Evolutionary conservation across 192 early-diverging fungal genomes (phyloP).

Genomic region (Chytriomyces hyalinus): DNA sequence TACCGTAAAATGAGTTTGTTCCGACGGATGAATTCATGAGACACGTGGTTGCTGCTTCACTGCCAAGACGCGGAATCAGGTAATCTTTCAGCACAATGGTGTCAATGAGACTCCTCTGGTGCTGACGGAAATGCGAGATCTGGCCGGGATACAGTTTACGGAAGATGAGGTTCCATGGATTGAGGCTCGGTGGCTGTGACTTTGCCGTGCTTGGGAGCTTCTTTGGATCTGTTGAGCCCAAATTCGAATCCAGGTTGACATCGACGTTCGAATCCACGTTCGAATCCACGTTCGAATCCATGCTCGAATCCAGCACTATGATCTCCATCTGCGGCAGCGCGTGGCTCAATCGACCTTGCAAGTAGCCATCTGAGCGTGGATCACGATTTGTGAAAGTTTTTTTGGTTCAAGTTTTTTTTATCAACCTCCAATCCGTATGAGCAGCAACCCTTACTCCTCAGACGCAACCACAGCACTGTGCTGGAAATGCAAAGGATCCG

Average conservation of each 20-base stretch:
- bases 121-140: constrained; percentile 16
- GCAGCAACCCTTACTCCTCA: not conserved
- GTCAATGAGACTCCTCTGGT: constrained; percentile 25
- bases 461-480: not conserved
- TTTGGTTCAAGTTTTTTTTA: not conserved
- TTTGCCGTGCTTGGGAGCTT: no score
- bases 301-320: no score
- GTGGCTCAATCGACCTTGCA: no score
- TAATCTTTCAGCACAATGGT: constrained; percentile 8
- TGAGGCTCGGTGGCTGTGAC: not conserved
- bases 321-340: no score
- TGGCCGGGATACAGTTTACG: constrained; percentile 28
- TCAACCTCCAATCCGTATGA: not conserved
- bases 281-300: no score
- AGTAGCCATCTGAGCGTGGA: no score
- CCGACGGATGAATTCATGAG: not conserved
- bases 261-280: no score
- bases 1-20: not conserved
- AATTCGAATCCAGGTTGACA: no score
- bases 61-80: constrained; percentile 18
- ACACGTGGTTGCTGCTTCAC: not conserved
- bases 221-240: no score
- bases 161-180: constrained; percentile 8
- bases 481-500: constrained; percentile 26
- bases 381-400: no score